Percentiles rank a stretch among this genome's conserved stretches.
Conservation (phyloP, 345 rosid species). For the Abelmoschus esculentus region DNA sequence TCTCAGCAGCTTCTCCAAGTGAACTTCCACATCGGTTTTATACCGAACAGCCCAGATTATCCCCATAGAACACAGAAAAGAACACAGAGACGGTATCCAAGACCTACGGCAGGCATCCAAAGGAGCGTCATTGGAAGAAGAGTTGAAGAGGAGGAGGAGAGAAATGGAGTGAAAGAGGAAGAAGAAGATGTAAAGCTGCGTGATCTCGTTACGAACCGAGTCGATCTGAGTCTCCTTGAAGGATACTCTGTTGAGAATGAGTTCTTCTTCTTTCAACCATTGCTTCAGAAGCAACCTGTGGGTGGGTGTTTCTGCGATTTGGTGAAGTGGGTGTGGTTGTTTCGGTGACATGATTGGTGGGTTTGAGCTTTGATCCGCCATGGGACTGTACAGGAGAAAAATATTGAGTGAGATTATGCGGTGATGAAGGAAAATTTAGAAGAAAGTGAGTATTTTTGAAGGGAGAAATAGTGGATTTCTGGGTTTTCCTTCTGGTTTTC, state of each 20-base stretch:
- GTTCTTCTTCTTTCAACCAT: constrained; percentile 91
- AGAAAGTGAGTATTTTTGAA: background rate
- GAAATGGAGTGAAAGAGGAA: constrained; percentile 79
- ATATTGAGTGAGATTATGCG: constrained; percentile 10
- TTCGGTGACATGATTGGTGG: constrained; percentile 48
- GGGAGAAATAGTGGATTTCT: constrained; percentile 3
- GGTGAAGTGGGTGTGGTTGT: constrained; percentile 69
- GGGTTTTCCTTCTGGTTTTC: background rate
- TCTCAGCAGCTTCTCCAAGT: constrained; percentile 63
- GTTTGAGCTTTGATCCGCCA: constrained; percentile 45
- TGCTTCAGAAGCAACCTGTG: constrained; percentile 93
- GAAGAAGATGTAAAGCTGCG: constrained; percentile 78
- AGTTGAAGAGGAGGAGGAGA: constrained; percentile 73
- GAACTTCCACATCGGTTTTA: constrained; percentile 67
- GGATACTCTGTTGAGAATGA: constrained; percentile 59
- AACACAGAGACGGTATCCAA: constrained; percentile 77
- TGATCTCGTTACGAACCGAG: constrained; percentile 55
- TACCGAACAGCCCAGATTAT: constrained; percentile 79
- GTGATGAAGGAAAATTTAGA: background rate
- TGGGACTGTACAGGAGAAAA: background rate
- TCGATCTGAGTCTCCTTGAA: constrained; percentile 83
- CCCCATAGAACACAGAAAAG: constrained; percentile 63
- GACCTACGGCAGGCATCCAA: constrained; percentile 41
- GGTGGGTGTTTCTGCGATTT: constrained; percentile 79
- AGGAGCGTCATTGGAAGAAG: constrained; percentile 26